phyloP scores from a whole-genome alignment of 2,329 filamentous ascomycete species.

The Fusarium azukiicola region DNA sequence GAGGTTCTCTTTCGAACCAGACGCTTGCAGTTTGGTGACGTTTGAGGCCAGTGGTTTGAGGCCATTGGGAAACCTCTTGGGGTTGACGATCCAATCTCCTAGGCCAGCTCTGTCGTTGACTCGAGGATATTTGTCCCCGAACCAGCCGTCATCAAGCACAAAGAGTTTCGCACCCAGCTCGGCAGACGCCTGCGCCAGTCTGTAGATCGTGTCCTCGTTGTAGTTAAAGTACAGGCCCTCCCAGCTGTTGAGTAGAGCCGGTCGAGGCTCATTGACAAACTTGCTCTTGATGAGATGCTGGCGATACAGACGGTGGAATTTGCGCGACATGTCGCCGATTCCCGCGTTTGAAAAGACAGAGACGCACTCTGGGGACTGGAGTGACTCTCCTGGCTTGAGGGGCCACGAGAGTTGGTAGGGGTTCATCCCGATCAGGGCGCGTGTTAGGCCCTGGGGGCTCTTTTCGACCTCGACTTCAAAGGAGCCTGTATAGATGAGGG shows the following conservation, averaged over 20 bases:
- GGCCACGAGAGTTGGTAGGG: constrained; percentile 79
- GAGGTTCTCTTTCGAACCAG: constrained; percentile 69
- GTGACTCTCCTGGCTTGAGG: constrained; percentile 75
- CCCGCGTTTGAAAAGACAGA: constrained; percentile 80
- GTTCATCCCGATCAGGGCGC: constrained; percentile 81
- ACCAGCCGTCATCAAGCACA: constrained; percentile 85
- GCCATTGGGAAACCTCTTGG: constrained; percentile 78
- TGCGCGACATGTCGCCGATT: constrained; percentile 80
- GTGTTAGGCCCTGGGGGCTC: constrained; percentile 80
- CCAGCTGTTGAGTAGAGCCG: constrained; percentile 83
- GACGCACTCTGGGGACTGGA: constrained; percentile 82
- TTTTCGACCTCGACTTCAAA: constrained; percentile 82
- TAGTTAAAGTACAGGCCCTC: constrained; percentile 80
- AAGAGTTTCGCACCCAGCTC: constrained; percentile 81
- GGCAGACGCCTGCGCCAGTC: constrained; percentile 77
- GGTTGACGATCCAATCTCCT: constrained; percentile 82
- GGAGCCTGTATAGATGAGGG: constrained; percentile 82
- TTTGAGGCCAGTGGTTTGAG: constrained; percentile 71
- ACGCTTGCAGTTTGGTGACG: constrained; percentile 71
- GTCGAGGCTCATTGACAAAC: constrained; percentile 73
- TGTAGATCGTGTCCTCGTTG: constrained; percentile 76
- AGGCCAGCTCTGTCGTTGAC: constrained; percentile 77
- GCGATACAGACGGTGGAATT: constrained; percentile 80
- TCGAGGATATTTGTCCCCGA: constrained; percentile 79
- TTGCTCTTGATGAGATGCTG: constrained; percentile 80